Base-by-base conservation (phyloP, 345 rosid species). In the Clausena lansium region DNA sequence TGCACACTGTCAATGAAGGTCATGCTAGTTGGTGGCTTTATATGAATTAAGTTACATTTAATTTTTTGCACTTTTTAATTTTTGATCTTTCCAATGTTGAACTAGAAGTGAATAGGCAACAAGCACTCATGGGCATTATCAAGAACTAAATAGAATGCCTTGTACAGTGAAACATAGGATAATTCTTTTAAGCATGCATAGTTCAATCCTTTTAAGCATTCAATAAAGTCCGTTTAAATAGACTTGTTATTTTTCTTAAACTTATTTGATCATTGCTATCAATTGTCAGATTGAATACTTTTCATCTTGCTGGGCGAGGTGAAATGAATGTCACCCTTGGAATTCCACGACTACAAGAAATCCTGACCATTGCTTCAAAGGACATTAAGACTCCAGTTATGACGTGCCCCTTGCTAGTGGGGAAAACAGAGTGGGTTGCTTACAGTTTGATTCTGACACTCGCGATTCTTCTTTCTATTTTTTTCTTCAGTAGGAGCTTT, bases 271-370 rank as follows among this genome's bases (percentile, higher is more conserved):
- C 45, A 30, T 41, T 39, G 30, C 63, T 70, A 8, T 73, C 68
- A 32, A 65, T 73, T 81, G 70, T 67, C 90, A 96, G 99, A 85
- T 78, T 96, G 84, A 94, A 96, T 79, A 96, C 99, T 77, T 96
- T 96, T 88, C 99, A 96, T 91, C 97, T 94, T 81, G 99, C 99
- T 78, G 99, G 99, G 57, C 87, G 99, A 79, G 99, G 99, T 84
- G 99, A 94, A 87, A 92, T 92, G 98, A 94, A 96, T 84, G 99
- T 96, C 74, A 94, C 98, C 30, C 97, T 96, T 66, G 98, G 99
- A 67, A 92, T 94, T 60, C 99, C 98, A 22, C 99, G 97, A 71
- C 86, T 96, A 60, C 98, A 96, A 83, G 99, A 96, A 87, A 96
- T 96, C 78, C 80, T 96, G 87, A 96, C 91, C 94, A 88, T 92